Evolutionary conservation across 225 moss, liverwort and hornwort species (phyloP).

Genomic region (Polytrichum commune): DNA sequence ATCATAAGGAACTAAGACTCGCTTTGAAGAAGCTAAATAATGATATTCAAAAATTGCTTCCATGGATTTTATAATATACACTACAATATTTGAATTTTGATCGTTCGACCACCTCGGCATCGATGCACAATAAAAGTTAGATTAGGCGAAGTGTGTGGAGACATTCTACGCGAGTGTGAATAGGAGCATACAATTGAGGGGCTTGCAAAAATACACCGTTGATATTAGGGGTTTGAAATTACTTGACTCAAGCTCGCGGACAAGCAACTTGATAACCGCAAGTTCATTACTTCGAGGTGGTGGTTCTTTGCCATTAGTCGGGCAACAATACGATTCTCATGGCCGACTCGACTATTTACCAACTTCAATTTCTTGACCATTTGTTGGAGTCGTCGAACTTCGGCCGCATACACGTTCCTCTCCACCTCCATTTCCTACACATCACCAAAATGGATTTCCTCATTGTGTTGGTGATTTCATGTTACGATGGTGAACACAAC

Average conservation of each 20-base stretch:
- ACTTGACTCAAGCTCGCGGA: conserved; percentile 23
- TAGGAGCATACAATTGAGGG: background rate
- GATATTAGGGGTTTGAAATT: background rate
- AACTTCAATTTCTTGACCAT: conserved; percentile 27
- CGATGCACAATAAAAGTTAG: background rate
- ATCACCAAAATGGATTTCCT: too few relatives aligned
- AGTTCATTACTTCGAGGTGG: conserved; percentile 42
- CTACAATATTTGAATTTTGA: too few relatives aligned
- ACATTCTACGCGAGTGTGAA: background rate
- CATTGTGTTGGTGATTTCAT: too few relatives aligned
- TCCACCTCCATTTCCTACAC: conserved; percentile 37
- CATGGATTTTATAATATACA: too few relatives aligned
- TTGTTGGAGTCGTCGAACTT: conserved; percentile 33
- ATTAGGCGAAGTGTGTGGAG: background rate
- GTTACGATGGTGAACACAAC: too few relatives aligned
- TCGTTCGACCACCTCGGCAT: background rate
- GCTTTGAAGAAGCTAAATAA: too few relatives aligned
- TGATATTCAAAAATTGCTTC: too few relatives aligned
- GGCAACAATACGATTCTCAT: conserved; percentile 18
- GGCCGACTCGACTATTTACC: conserved; percentile 8
- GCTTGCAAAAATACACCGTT: background rate
- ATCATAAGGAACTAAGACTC: too few relatives aligned
- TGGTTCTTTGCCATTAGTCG: conserved; percentile 37
- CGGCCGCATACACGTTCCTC: conserved; percentile 31
- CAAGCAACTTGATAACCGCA: conserved; percentile 28